Evolutionary conservation across 768 basidiomycete species (phyloP).

Genomic region (Serpula lacrymans): DNA sequence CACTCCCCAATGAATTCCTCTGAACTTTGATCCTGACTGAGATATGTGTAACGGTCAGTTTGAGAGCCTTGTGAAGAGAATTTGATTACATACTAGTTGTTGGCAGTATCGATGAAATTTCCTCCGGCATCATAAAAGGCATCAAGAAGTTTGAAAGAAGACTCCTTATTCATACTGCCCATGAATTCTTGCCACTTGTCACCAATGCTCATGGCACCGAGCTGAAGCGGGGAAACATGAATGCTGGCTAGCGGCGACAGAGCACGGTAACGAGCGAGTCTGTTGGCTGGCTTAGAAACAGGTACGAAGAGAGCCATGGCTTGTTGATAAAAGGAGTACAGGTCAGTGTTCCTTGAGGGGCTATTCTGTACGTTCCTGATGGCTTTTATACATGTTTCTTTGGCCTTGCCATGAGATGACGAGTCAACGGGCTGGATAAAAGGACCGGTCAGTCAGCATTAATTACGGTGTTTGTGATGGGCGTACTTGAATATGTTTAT

Average conservation of each 20-base stretch:
- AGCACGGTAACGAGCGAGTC: slow-evolving; percentile 30
- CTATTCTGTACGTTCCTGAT: too few relatives aligned
- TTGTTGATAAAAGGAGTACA: not conserved
- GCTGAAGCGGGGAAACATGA: slow-evolving; percentile 39
- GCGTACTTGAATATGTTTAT: too few relatives aligned
- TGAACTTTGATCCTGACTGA: slow-evolving; percentile 34
- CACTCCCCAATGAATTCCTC: slow-evolving; percentile 50
- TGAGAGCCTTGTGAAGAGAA: not conserved
- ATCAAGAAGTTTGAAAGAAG: slow-evolving; percentile 42
- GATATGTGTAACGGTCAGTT: not conserved
- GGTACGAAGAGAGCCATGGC: slow-evolving; percentile 9
- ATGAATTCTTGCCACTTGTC: slow-evolving; percentile 32
- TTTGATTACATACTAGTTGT: slow-evolving; percentile 31
- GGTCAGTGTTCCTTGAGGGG: not conserved
- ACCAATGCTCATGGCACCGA: slow-evolving; percentile 44
- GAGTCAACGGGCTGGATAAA: too few relatives aligned
- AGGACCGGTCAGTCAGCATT: too few relatives aligned
- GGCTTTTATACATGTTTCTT: too few relatives aligned
- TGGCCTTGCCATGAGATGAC: too few relatives aligned
- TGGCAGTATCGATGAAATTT: slow-evolving; percentile 46
- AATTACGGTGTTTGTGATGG: too few relatives aligned
- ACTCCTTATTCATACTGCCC: slow-evolving; percentile 40
- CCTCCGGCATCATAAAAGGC: slow-evolving; percentile 40
- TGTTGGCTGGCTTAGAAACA: slow-evolving; percentile 23
- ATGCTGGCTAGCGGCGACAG: slow-evolving; percentile 36